Base-by-base conservation (phyloP, 345 rosid genomes). In the Passiflora organensis region DNA sequence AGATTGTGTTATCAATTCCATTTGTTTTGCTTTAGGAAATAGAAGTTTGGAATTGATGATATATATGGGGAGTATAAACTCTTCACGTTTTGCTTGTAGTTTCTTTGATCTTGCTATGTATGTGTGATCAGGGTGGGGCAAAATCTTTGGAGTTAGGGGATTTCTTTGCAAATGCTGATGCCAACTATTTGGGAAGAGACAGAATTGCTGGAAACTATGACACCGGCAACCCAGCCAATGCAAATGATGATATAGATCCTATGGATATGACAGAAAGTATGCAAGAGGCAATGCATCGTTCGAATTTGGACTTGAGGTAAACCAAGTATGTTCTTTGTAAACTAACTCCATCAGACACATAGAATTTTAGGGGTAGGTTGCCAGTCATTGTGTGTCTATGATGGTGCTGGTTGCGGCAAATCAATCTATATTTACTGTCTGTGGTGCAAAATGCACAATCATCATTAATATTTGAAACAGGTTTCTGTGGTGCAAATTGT, bases 221-320 rank as follows among this genome's bases (percentile, higher is more conserved):
- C 51, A 59, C 68, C 24, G 68, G 66, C 41, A 77, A 69, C 76
- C 50, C 64, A 43, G 76, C 70, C 56, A 77, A 50, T 38, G 36
- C 75, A 53, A 21, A 42, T 59, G 59, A 64, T 48, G 94, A 76
- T 66, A 51, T 86, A 53, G 98, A 91, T 66, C 80, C 93, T 13
- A 80, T 93, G 95, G 96, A 93, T 67, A 86, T 93, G 95, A 82
- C 99, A 46, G 96, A 89, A 65, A 80, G 96, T 67, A 89, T 93
- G 89, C 99, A 86, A 78, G 95, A 89, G 66, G 99, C 99, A 13
- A 80, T 93, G 96, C 87, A 82, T 56, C 94, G 94, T 47, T 93
- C 99, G 21, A 89, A 78, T 72, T 70, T 93, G 82, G 99, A 93
- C 72, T 72, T 86, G 78, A 93, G 95, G 99, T 93, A 70, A 72